Conservation (phyloP, 306 rosid species). For the cucumber (Cucumis sativus) region Cucumber_9930_V3 NC_026661.2:17334501-17335000, state of each 20-base stretch:
- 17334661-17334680: constrained; percentile 38
- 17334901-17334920: constrained; percentile 59
- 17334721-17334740: constrained; percentile 51
- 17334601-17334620: constrained; percentile 67
- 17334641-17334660: constrained; percentile 65
- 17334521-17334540: constrained; percentile 61
- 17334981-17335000: constrained; percentile 73
- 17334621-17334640: constrained; percentile 69
- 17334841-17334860: constrained; percentile 61
- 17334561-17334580: constrained; percentile 48
- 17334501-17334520: constrained; percentile 38
- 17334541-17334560: constrained; percentile 49
- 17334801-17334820: constrained; percentile 47
- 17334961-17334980: constrained; percentile 71
- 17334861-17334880: constrained; percentile 52
- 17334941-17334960: constrained; percentile 73
- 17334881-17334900: constrained; percentile 74
- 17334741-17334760: constrained; percentile 40
- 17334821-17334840: constrained; percentile 54
- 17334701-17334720: constrained; percentile 60
- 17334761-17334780: constrained; percentile 58
- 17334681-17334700: constrained; percentile 41
- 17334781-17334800: constrained; percentile 65
- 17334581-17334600: constrained; percentile 34
- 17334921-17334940: constrained; percentile 77